Evolutionary conservation across 352 stramenopile genomes (phyloP), one percentile per base, ranked within the genome.

Genomic region (Phytophthora nicotianae): DNA sequence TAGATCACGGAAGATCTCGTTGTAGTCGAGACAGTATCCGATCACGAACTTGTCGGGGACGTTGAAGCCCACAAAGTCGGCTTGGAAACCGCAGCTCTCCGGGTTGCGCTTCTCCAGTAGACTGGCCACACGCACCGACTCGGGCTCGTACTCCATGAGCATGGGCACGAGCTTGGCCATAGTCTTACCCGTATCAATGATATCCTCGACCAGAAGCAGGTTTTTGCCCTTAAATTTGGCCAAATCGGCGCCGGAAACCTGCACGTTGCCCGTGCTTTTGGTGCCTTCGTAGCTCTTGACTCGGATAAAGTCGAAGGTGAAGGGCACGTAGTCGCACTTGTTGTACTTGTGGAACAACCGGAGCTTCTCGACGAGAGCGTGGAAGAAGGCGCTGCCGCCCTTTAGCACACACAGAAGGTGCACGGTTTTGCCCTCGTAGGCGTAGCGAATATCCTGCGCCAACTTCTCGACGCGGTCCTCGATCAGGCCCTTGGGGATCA

Each of bases 21-120:
- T 97, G 84, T 98, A 99, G 81, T 99, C 97, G 26, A 99, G 78
- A 65, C 95, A 98, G 81, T 97, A 99, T 37, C 97, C 97, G 53
- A 96, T 81, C 37, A 97, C 89, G 74, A 98, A 99, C 70, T 97
- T 89, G 81, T 98, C 85, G 1, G 97, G 97, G 69, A 99, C 98
- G 43, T 81, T 96, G 72, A 99, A 99, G 50, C 96, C 96, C 23
- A 97, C 90, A 65, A 98, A 99, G 74, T 99, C 91, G 21, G 91
- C 94, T 61, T 88, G 75, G 66, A 97, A 98, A 29, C 90, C 92
- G 43, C 78, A 95, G 68, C 81, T 95, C 50, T 89, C 73, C 8
- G 82, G 75, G 49, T 97, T 96, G 52, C 95, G 83, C 80, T 99
- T 99, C 70, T 98, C 89, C 21, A 99, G 78, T 49, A 99, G 74